Base-by-base conservation (phyloP, 2,329 filamentous ascomycete genomes). In the Allantophomopsis lycopodina region DNA sequence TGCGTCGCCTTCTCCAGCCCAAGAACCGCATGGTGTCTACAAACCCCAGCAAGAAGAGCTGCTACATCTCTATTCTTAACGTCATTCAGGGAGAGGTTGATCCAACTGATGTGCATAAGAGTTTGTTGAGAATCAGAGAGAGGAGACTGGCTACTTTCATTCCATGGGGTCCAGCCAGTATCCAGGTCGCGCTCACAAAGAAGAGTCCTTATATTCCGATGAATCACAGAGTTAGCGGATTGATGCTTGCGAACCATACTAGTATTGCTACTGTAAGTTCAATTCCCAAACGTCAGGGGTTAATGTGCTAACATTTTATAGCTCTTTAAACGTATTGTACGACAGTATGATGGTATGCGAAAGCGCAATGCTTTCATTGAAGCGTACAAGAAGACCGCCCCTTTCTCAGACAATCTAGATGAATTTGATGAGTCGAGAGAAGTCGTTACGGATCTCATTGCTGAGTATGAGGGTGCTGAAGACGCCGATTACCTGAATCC, bases 21-120 rank as follows among this genome's bases (percentile, higher is more conserved):
- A 98, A 98, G 70, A 98, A 98, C 62, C 80, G 93, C 57, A 98
- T 98, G 91, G 91, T 98, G 35, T 94, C 88, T 17, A 94, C 91
- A 16, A 82, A 87, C 41, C 88, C 89, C 1, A 84, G 83, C 53
- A 96, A 96, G 66, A 93, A 86, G 66, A 95, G 87, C 64, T 98
- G 91, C 66, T 98, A 98, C 66, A 96, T 98, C 55, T 94, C 87
- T 36, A 96, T 98, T 50, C 69, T 98, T 46, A 96, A 98, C 61
- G 94, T 98, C 53, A 98, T 98, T 52, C 91, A 96, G 66, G 91
- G 91, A 54, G 91, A 98, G 60, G 91, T 93, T 32, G 93, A 98
- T 57, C 89, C 91, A 7, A 96, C 89, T 3, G 93, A 98, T 61
- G 85, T 98, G 41, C 91, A 98, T 68, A 98, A 98, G 73, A 96